Evolutionary conservation across 768 basidiomycete genomes (phyloP), one percentile per base, ranked within the genome.

Genomic region (Lyophyllum semitale): DNA sequence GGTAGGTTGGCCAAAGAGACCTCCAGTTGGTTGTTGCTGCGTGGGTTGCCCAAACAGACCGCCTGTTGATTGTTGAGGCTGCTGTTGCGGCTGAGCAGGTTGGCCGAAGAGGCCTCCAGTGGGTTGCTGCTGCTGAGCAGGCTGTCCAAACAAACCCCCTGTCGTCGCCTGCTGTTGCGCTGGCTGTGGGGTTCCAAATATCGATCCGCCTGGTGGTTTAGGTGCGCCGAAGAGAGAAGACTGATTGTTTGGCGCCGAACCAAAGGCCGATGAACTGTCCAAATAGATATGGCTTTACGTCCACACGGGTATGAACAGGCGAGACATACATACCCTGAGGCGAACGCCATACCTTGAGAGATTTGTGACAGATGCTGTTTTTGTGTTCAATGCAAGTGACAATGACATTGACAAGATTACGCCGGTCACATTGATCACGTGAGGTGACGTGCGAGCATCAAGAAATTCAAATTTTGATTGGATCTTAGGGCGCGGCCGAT

Each of bases 151-250:
- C 1, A 73, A 33, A 55, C 65, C 51, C 22, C 64, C 66, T 26
- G 63, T 53, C 44, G 63, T 45, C 57, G 63, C 63, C 49, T 64
- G 63, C 41, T 60, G 68, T 50, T 68, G 62, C 12, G 68, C 50
- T 26, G 66, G 46, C 52, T 71, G 71, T 42, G 66, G 61, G 29
- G 55, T 55, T 17, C 77, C 78, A 67, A 82, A 82, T 50, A 78
- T 59, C 15, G 71, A 66, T 22, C 26, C 47, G 17, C 63, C 64
- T 44, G 64, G 55, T 25, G 74, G 63, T 55, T 72, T 75, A 32
- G 65, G 61, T 53, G 65, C 54, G 11, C 73, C 64, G 46, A 74
- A 73, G 32, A 71, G 49, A 41, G 68, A 59, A 25, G 75, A 72
- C 18, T 49, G 77, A 67, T 41, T 50, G 22, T 27, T 61, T 60